Percentiles rank a stretch among this genome's conserved stretches.
These are phyloP conservation scores for Colletotrichum siamense DNA, from an alignment of 2,329 filamentous ascomycete genomes.

Conservation along the genomic window DNA sequence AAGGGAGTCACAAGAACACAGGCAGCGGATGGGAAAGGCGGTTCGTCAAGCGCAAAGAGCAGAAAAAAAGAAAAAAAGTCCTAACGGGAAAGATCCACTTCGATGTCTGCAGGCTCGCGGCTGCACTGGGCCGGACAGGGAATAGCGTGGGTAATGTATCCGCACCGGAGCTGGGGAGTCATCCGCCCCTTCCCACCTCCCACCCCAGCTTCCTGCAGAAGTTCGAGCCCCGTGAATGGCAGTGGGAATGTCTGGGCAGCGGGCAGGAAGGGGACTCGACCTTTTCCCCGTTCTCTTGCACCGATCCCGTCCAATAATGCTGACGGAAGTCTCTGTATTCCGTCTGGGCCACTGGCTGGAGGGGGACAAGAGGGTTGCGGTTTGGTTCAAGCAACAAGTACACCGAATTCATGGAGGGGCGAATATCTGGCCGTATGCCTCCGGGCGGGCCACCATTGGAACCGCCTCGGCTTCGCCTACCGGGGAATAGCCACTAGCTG, in stretches of 20 bases:
- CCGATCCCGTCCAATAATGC: constrained; percentile 7
- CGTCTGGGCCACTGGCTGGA: not conserved
- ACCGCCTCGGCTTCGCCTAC: constrained; percentile 5
- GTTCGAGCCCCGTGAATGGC: not conserved
- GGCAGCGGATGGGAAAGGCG: not conserved
- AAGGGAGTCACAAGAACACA: constrained; percentile 18
- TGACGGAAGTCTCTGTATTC: not conserved
- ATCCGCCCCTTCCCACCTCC: not conserved
- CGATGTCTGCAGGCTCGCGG: constrained; percentile 17
- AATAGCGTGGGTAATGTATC: constrained; percentile 16
- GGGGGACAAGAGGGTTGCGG: not conserved
- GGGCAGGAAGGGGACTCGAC: not conserved
- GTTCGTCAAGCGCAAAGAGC: constrained; percentile 12
- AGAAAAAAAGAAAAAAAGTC: not conserved
- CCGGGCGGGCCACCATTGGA: not conserved
- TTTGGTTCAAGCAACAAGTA: not conserved
- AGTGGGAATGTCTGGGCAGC: not conserved
- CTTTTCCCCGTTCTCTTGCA: not conserved
- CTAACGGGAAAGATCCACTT: constrained; percentile 14
- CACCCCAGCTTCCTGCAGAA: constrained; percentile 11
- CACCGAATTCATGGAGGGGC: not conserved
- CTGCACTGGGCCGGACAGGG: constrained; percentile 15
- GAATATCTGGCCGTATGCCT: not conserved
- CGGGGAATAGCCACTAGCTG: not conserved
- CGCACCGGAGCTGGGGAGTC: constrained; percentile 1